Conservation (phyloP, 441 rosid species). For the Pelargonium cotyledonis region DNA sequence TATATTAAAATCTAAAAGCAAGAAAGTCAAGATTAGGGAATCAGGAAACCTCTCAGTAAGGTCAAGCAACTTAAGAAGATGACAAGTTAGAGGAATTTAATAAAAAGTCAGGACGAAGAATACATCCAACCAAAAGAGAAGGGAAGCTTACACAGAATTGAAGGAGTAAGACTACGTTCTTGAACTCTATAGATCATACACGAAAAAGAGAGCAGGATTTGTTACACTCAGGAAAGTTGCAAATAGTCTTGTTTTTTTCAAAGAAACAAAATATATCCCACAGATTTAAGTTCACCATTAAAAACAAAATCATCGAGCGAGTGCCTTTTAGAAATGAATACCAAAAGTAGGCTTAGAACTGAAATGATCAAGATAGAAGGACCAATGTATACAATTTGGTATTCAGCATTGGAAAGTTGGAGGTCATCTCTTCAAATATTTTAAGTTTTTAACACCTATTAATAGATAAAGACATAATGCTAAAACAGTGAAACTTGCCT, state of each 20-base stretch:
- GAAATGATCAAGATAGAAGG: neutral
- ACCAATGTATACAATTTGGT: neutral
- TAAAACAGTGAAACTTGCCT: conserved; percentile 33
- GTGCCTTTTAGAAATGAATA: neutral
- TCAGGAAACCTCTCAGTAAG: neutral
- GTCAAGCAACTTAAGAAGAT: neutral
- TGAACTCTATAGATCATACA: neutral
- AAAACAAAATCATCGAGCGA: neutral
- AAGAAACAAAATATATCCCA: neutral
- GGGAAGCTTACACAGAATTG: neutral
- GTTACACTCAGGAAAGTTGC: neutral
- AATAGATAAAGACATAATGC: conserved; percentile 13
- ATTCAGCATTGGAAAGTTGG: conserved; percentile 2
- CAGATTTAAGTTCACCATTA: neutral
- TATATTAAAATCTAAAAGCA: neutral
- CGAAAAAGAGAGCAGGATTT: neutral
- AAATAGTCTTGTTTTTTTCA: neutral
- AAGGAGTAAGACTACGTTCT: neutral
- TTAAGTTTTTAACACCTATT: neutral
- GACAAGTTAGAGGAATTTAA: neutral
- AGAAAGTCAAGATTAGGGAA: conserved; percentile 6
- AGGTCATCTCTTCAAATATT: neutral
- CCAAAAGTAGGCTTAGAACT: neutral
- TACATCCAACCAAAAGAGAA: neutral
- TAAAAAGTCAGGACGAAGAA: neutral